phyloP scores from a whole-genome alignment of 2,329 filamentous ascomycete genomes.

The Berkeleyomyces rouxiae region DNA sequence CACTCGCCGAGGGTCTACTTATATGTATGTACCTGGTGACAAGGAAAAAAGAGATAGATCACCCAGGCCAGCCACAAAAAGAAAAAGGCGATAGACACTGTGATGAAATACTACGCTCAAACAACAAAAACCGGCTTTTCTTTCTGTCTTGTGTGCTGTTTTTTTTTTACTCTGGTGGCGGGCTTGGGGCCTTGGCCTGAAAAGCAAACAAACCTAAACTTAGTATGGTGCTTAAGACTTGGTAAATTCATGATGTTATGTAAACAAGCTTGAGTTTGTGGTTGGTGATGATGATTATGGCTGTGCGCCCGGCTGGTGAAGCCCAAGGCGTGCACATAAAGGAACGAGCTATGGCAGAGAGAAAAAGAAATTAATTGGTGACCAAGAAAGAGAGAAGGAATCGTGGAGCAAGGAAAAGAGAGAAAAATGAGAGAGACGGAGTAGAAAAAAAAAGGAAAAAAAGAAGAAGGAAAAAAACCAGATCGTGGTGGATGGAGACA shows the following conservation, averaged over 20 bases:
- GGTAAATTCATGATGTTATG: too few species aligned
- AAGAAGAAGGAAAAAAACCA: neutral
- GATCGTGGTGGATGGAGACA: neutral
- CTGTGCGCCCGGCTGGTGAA: neutral
- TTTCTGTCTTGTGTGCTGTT: neutral
- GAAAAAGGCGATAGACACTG: neutral
- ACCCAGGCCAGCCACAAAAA: neutral
- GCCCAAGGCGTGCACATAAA: neutral
- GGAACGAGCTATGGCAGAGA: neutral
- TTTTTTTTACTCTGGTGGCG: neutral
- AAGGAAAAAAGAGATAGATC: neutral
- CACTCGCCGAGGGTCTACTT: too few species aligned
- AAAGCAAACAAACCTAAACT: too few species aligned
- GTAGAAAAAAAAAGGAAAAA: neutral
- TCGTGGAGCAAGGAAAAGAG: neutral
- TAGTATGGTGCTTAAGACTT: too few species aligned
- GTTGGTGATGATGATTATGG: neutral
- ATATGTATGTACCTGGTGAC: neutral
- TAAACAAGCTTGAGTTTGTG: neutral
- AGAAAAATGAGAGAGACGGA: neutral
- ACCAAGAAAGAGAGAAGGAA: neutral
- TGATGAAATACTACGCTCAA: conserved; percentile 4
- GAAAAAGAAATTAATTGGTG: neutral
- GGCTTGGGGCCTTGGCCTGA: neutral
- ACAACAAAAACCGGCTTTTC: conserved; percentile 12